Conservation (phyloP, 2,329 filamentous ascomycete genomes). For the Pseudogymnoascus sp. region DNA sequence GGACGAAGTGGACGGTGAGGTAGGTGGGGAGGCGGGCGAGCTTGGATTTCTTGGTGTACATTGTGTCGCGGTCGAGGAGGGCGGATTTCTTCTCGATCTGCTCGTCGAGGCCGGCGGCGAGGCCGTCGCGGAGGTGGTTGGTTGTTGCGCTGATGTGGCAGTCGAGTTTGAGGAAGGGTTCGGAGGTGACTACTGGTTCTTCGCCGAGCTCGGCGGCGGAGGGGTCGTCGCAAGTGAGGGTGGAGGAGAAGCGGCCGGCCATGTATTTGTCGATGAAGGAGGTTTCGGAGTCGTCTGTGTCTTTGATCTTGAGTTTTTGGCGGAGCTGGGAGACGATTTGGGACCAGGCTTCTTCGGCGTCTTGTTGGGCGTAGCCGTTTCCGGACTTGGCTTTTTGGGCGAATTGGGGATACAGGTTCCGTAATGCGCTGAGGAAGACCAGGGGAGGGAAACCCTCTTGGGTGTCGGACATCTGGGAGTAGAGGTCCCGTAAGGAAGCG, state of each 20-base stretch:
- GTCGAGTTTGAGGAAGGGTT: conserved; percentile 84
- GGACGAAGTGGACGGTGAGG: conserved; percentile 91
- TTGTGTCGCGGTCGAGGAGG: conserved; percentile 64
- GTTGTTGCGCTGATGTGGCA: conserved; percentile 85
- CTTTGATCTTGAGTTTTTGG: conserved; percentile 63
- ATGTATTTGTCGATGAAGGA: conserved; percentile 90
- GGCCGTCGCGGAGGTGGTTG: conserved; percentile 86
- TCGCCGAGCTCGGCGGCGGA: conserved; percentile 68
- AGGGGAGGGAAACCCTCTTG: conserved; percentile 79
- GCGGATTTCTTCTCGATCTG: conserved; percentile 85
- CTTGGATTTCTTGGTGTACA: conserved; percentile 84
- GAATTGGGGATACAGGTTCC: conserved; percentile 80
- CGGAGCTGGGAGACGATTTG: conserved; percentile 82
- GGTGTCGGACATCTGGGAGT: conserved; percentile 81
- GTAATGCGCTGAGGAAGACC: conserved; percentile 72
- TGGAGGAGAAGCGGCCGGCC: conserved; percentile 69
- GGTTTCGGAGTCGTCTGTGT: conserved; percentile 36
- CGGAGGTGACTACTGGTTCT: conserved; percentile 55
- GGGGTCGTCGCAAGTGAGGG: conserved; percentile 75
- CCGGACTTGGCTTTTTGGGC: conserved; percentile 78
- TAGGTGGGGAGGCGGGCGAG: conserved; percentile 91
- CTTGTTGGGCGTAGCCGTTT: conserved; percentile 88
- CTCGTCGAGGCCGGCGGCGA: conserved; percentile 72
- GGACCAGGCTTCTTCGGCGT: conserved; percentile 97
- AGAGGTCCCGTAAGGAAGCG: conserved; percentile 69